Evolutionary conservation across 1,284 basidiomycete genomes (phyloP).

Genomic region (Neolentinus lepideus): DNA sequence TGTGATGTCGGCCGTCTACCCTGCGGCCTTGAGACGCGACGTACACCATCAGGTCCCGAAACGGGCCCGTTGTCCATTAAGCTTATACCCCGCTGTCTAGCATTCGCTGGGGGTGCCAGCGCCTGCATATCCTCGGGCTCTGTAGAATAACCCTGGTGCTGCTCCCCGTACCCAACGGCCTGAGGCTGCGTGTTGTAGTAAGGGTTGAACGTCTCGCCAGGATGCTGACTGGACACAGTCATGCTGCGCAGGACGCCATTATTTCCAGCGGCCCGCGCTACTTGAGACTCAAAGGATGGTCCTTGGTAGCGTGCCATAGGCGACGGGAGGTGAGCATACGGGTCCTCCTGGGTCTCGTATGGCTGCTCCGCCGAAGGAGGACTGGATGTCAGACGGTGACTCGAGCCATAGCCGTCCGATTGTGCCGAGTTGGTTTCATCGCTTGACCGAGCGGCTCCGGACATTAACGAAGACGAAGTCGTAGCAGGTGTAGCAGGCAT

Average conservation of each 20-base stretch:
- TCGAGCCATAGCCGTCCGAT: constrained; percentile 41
- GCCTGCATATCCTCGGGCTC: constrained; percentile 10
- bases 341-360: constrained; percentile 26
- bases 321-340: constrained; percentile 15
- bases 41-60: constrained; percentile 65
- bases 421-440: constrained; percentile 54
- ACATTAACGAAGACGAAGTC: constrained; percentile 38
- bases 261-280: constrained; percentile 29
- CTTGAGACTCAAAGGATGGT: constrained; percentile 32
- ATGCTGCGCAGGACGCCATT: constrained; percentile 34
- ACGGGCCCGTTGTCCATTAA: constrained; percentile 78
- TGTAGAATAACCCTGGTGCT: constrained; percentile 28
- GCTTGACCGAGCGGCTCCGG: constrained; percentile 50
- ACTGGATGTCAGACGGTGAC: constrained; percentile 49
- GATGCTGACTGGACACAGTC: constrained; percentile 30
- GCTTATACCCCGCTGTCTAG: constrained; percentile 55
- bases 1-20: constrained; percentile 49
- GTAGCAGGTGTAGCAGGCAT: constrained; percentile 33
- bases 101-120: background rate
- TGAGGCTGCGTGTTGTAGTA: constrained; percentile 35
- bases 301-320: constrained; percentile 15
- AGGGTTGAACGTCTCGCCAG: constrained; percentile 47
- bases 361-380: constrained; percentile 38
- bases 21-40: constrained; percentile 57
- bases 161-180: constrained; percentile 27